phyloP scores from a whole-genome alignment of 495 filamentous ascomycete genomes.

The Daldinia bambusicola region DNA sequence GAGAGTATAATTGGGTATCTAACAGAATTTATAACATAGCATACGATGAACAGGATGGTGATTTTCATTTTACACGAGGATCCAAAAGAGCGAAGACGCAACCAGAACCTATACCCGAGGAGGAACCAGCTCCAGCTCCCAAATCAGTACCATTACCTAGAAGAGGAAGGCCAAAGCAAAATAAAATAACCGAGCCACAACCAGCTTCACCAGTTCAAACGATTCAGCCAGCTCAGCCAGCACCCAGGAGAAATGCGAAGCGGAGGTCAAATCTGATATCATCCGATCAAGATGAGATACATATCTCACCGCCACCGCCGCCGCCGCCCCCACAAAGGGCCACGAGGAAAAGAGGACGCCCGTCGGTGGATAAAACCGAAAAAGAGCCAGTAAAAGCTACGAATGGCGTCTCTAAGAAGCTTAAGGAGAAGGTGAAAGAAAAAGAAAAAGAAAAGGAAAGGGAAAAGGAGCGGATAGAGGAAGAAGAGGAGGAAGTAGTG shows the following conservation, averaged over 20 bases:
- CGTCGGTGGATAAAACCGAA: slow-evolving; percentile 43
- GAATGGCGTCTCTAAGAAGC: slow-evolving; percentile 29
- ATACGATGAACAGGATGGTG: slow-evolving; percentile 74
- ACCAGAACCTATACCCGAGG: slow-evolving; percentile 49
- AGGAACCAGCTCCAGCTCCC: slow-evolving; percentile 54
- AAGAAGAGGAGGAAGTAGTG: slow-evolving; percentile 28
- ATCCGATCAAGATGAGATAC: slow-evolving; percentile 40
- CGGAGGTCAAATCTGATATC: slow-evolving; percentile 55
- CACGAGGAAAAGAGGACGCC: slow-evolving; percentile 43
- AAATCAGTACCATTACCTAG: slow-evolving; percentile 53
- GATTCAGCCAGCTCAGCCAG: slow-evolving; percentile 48
- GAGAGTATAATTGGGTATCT: slow-evolving; percentile 20
- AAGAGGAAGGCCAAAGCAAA: slow-evolving; percentile 57
- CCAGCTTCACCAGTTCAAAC: slow-evolving; percentile 46
- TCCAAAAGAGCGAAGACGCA: slow-evolving; percentile 63
- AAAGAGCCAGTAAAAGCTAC: slow-evolving; percentile 39
- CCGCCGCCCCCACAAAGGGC: slow-evolving; percentile 39
- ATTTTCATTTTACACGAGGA: slow-evolving; percentile 69
- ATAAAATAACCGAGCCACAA: slow-evolving; percentile 52
- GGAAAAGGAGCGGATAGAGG: slow-evolving; percentile 27
- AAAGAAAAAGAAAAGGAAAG: slow-evolving; percentile 28
- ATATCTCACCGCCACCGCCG: slow-evolving; percentile 26
- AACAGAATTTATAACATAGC: slow-evolving; percentile 43
- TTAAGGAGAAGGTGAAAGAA: slow-evolving; percentile 32
- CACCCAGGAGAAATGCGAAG: slow-evolving; percentile 52